Conservation (phyloP, 768 basidiomycete species). For the Porpolomopsis calyptriformis region DNA sequence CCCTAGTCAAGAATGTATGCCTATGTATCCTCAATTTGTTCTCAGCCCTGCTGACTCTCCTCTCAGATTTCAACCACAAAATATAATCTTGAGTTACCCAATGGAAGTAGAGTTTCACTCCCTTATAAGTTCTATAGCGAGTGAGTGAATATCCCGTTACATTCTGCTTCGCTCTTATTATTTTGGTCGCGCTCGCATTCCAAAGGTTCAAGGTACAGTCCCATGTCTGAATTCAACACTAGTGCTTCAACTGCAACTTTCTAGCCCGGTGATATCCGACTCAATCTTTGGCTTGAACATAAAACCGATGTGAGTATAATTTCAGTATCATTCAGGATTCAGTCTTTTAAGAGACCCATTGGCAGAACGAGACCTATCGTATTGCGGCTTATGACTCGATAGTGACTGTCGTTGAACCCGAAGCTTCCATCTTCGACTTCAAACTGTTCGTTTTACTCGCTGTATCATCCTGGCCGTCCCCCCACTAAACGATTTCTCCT, state of each 20-base stretch:
- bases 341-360: constrained; percentile 1
- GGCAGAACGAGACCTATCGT: constrained; percentile 48
- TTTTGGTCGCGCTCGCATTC: too few relatives aligned
- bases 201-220: constrained; percentile 49
- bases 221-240: background rate
- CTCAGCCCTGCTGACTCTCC: background rate
- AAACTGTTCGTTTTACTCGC: constrained; percentile 48
- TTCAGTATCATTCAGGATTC: background rate
- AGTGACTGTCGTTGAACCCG: constrained; percentile 72
- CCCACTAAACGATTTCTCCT: background rate
- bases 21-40: background rate
- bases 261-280: constrained; percentile 65
- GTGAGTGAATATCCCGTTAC: constrained; percentile 36
- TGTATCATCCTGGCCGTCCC: constrained; percentile 3
- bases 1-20: constrained; percentile 65
- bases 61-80: constrained; percentile 41
- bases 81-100: constrained; percentile 42
- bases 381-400: constrained; percentile 64
- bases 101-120: constrained; percentile 49
- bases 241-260: constrained; percentile 2
- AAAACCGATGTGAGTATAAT: constrained; percentile 40
- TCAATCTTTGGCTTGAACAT: constrained; percentile 72
- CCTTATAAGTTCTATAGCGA: constrained; percentile 76
- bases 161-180: background rate
- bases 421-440: constrained; percentile 64